A percentile compares a stretch with the other conserved stretches of the same genome.
These are phyloP conservation scores for Tieghemostelium lacteum DNA, from an alignment of 78 protist genomes.

Conservation along the genomic window DNA sequence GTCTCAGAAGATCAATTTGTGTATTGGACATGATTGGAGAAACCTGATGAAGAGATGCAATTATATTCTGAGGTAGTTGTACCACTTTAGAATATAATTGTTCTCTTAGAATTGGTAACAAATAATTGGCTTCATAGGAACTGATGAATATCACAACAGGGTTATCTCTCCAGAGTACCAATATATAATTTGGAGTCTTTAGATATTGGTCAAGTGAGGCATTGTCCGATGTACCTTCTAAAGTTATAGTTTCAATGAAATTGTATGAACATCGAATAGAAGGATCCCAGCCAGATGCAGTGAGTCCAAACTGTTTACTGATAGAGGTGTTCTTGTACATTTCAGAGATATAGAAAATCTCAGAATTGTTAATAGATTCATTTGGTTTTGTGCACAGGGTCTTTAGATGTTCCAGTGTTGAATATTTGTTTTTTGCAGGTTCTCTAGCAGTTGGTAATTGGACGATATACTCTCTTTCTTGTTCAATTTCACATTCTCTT, in stretches of 20 bases:
- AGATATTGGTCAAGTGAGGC: background rate
- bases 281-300: background rate
- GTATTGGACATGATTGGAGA: background rate
- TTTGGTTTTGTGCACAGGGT: background rate
- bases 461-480: background rate
- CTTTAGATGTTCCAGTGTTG: background rate
- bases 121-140: background rate
- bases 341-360: background rate
- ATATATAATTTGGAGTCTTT: background rate
- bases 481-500: slow-evolving; percentile 3
- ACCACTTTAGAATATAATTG: too few relatives aligned
- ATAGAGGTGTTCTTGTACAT: background rate
- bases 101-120: background rate
- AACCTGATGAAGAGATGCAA: background rate
- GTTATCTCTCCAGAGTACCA: background rate
- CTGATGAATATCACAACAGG: background rate
- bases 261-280: background rate
- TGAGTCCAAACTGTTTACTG: background rate
- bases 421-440: background rate
- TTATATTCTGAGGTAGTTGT: too few relatives aligned
- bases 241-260: too few relatives aligned
- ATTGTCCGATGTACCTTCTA: background rate
- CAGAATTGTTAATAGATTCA: too few relatives aligned
- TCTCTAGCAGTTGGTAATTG: background rate
- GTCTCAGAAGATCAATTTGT: background rate